phyloP scores from a whole-genome alignment of 1,139 yeast genomes.

The Pichia sorboxylosa region DNA sequence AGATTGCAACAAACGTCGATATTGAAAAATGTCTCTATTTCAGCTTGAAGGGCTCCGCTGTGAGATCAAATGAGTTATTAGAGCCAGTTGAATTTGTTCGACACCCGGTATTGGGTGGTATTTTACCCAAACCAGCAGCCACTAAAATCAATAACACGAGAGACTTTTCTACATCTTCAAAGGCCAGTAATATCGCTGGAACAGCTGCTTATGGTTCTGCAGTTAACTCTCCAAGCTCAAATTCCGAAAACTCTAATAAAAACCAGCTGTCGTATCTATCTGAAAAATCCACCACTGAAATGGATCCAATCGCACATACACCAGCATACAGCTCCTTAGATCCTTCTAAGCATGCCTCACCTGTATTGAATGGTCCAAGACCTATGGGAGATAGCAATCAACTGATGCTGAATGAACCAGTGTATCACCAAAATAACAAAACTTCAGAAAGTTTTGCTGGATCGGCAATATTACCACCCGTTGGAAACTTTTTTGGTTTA shows the following conservation, averaged over 20 bases:
- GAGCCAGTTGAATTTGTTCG: slow-evolving; percentile 65
- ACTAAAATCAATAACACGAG: not conserved
- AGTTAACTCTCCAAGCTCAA: not conserved
- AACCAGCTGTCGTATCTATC: not conserved
- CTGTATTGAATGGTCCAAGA: slow-evolving; percentile 21
- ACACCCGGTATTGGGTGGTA: slow-evolving; percentile 53
- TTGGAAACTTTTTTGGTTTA: slow-evolving; percentile 47
- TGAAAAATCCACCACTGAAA: not conserved
- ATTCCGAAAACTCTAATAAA: not conserved
- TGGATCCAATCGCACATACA: slow-evolving; percentile 8
- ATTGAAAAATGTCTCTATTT: slow-evolving; percentile 73
- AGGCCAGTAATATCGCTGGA: not conserved
- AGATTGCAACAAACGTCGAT: slow-evolving; percentile 64
- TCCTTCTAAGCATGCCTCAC: slow-evolving; percentile 14
- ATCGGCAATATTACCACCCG: not conserved
- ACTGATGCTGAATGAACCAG: not conserved
- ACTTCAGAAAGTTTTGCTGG: not conserved
- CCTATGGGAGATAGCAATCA: slow-evolving; percentile 9
- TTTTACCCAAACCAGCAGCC: slow-evolving; percentile 5
- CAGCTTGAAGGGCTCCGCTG: slow-evolving; percentile 32
- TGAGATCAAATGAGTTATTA: slow-evolving; percentile 21
- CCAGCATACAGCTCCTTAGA: slow-evolving; percentile 19
- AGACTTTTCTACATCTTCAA: not conserved
- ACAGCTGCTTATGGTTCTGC: not conserved
- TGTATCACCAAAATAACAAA: not conserved